These are phyloP conservation scores for Medicago arabica DNA, from an alignment of 306 rosid genomes.

Conservation along the genomic window DNA sequence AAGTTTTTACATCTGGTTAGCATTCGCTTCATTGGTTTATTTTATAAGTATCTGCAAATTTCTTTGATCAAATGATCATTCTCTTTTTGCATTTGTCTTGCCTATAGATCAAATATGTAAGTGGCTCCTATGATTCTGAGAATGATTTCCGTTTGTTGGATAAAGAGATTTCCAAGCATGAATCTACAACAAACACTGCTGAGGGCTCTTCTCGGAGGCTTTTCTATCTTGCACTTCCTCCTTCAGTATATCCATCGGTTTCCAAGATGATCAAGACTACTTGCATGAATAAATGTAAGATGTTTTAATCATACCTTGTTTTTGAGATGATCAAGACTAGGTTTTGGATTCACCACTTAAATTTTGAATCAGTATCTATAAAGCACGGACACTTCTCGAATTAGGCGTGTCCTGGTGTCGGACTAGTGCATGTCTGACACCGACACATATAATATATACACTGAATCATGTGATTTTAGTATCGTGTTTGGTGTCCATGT, in stretches of 20 bases:
- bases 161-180: conserved; percentile 78
- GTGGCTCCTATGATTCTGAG: conserved; percentile 84
- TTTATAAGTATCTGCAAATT: conserved; percentile 23
- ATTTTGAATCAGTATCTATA: not conserved
- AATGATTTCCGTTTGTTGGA: conserved; percentile 82
- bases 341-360: conserved; percentile 17
- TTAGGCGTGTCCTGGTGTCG: no score
- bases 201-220: conserved; percentile 87
- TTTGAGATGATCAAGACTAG: not conserved
- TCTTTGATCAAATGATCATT: conserved; percentile 34
- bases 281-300: conserved; percentile 89
- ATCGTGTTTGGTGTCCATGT: not conserved
- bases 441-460: no score
- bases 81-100: conserved; percentile 27
- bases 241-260: conserved; percentile 95
- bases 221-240: conserved; percentile 98
- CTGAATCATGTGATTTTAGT: not conserved
- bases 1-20: conserved; percentile 90
- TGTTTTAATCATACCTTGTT: conserved; percentile 45
- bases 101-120: conserved; percentile 79
- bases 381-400: no score
- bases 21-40: conserved; percentile 27
- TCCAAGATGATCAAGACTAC: conserved; percentile 80
- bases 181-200: conserved; percentile 53
- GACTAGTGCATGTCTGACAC: no score